Conservation (phyloP, 2,329 filamentous ascomycete genomes). For the Aspergillus jensenii region DNA sequence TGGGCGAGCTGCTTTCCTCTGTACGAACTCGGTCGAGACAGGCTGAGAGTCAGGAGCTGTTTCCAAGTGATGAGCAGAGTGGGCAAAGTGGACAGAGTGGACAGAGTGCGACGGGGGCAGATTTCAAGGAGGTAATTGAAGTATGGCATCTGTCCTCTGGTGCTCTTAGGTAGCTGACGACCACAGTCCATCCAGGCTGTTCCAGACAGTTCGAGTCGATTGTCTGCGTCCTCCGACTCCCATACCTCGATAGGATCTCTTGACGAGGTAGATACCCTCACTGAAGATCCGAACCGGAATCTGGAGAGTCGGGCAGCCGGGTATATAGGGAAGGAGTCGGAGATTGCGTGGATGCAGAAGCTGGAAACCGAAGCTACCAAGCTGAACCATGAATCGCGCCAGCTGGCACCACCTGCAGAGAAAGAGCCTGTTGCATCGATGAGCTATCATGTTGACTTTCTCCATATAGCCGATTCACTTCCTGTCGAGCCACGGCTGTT, state of each 20-base stretch:
- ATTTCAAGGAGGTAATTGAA: background rate
- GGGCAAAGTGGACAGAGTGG: too few species aligned
- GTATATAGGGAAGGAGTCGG: conserved; percentile 5
- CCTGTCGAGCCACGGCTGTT: background rate
- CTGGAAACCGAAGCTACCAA: background rate
- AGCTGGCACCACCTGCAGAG: too few species aligned
- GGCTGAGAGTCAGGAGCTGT: background rate
- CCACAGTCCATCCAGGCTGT: too few species aligned
- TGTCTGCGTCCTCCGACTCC: background rate
- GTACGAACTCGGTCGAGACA: background rate
- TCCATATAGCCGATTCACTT: background rate
- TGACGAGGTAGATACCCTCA: background rate
- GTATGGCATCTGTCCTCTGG: too few species aligned
- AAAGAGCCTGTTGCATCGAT: background rate
- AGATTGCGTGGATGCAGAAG: conserved; percentile 8
- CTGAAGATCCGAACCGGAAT: conserved; percentile 4
- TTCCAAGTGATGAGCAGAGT: background rate
- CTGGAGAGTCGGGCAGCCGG: background rate
- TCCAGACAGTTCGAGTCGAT: too few species aligned
- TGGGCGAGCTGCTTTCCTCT: background rate
- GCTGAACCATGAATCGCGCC: background rate
- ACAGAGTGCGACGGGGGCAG: background rate
- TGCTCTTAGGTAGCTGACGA: too few species aligned
- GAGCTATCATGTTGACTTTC: conserved; percentile 5
- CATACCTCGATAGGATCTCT: background rate